Evolutionary conservation across 2,329 filamentous ascomycete genomes (phyloP), one percentile per base, ranked within the genome.

Genomic region (Neofusicoccum ribis): DNA sequence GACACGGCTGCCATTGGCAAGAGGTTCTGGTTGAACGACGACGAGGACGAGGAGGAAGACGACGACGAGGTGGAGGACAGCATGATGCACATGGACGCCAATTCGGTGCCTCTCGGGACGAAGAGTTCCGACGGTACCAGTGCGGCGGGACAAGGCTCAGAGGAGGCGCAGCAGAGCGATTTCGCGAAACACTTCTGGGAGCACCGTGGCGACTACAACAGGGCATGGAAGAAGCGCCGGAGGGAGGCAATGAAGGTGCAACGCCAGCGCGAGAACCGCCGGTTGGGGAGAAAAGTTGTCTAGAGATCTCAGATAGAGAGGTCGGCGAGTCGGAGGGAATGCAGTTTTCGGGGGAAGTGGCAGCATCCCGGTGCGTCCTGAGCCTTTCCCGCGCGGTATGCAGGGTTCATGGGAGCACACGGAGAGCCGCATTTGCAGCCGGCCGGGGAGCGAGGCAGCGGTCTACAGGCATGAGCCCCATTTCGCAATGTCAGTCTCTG

Each of bases 1-100:
- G 95, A 99, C 74, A 98, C 95, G 0, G 92, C 92, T 1, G 88
- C 93, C 66, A 88, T 91, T 1, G 88, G 83, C 46, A 86, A 87
- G 34, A 84, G 82, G 65, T 89, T 89, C 17, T 78, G 75, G 75
- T 78, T 77, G 1, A 80, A 83, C 11, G 79, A 72, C 9, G 79
- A 82, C 1, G 80, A 83, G 8, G 78, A 82, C 11, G 78, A 85
- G 0, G 69, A 68, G 11, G 67, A 70, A 27, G 70, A 74, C 52
- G 70, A 68, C 12, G 67, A 70, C 20, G 70, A 74, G 51, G 62
- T 77, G 3, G 70, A 70, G 12, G 67, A 68, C 6, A 77, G 77
- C 60, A 76, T 74, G 11, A 60, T 65, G 63, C 51, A 58, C 15
- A 36, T 54, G 3, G 63, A 65, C 37, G 63, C 56, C 47, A 65